phyloP scores from a whole-genome alignment of 805 yeast species.

The Sugiyamaella valdiviana region DNA sequence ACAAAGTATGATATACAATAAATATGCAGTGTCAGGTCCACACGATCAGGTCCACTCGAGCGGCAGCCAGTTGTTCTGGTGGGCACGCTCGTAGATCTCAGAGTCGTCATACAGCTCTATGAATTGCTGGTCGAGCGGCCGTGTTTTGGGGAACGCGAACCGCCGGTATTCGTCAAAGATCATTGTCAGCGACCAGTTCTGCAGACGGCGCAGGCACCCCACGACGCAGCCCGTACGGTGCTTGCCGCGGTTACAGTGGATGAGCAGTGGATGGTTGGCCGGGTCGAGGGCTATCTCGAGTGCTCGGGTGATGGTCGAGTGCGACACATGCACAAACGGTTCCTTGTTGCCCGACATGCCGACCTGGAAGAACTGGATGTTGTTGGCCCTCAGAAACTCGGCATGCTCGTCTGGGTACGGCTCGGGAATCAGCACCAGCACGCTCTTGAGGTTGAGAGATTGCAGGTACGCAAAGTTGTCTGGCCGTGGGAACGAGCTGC shows the following conservation, averaged over 20 bases:
- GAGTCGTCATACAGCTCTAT: conserved; percentile 79
- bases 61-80: conserved; percentile 54
- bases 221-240: conserved; percentile 96
- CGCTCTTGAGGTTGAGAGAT: conserved; percentile 58
- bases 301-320: conserved; percentile 68
- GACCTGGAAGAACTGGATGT: conserved; percentile 70
- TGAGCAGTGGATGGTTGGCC: conserved; percentile 80
- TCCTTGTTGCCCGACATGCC: conserved; percentile 96
- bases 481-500: conserved; percentile 84
- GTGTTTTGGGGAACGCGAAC: conserved; percentile 90
- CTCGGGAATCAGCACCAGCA: conserved; percentile 84
- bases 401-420: conserved; percentile 76
- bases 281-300: conserved; percentile 77
- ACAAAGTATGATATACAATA: neutral
- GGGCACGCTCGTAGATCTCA: conserved; percentile 53
- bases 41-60: conserved; percentile 50
- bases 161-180: conserved; percentile 93
- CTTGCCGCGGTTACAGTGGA: conserved; percentile 95
- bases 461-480: conserved; percentile 71
- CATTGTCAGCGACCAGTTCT: conserved; percentile 88
- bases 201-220: conserved; percentile 84
- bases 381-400: conserved; percentile 54
- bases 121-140: conserved; percentile 93
- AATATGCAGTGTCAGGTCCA: conserved; percentile 1
- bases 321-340: conserved; percentile 66